Conservation (phyloP, 2,329 filamentous ascomycete genomes). For the Pseudogymnoascus sp. region DNA sequence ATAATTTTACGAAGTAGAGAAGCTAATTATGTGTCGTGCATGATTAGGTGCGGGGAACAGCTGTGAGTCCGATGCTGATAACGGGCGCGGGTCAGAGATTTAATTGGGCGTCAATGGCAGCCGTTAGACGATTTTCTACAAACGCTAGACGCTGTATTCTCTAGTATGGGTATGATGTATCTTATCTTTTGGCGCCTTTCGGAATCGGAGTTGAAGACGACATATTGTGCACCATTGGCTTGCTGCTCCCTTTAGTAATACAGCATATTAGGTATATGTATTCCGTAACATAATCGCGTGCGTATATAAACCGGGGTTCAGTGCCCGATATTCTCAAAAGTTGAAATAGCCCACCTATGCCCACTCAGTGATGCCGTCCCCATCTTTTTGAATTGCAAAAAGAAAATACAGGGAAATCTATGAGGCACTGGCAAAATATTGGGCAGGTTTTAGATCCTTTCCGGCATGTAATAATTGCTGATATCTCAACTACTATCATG, state of each 20-base stretch:
- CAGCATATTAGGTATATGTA: not conserved
- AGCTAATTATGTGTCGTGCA: constrained; percentile 3
- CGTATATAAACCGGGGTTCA: not conserved
- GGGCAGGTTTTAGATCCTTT: not conserved
- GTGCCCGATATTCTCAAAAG: not conserved
- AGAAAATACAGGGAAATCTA: not conserved
- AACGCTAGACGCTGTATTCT: not conserved
- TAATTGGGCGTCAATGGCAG: not conserved
- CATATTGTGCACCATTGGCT: not conserved
- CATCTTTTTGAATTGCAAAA: not conserved
- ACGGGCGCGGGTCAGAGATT: not conserved
- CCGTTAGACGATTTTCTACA: not conserved
- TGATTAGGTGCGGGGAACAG: constrained; percentile 1
- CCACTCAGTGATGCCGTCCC: not conserved
- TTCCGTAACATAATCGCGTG: not conserved
- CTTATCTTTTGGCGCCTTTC: not conserved
- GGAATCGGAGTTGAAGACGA: not conserved
- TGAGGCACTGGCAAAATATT: not conserved
- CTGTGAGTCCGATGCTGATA: not conserved
- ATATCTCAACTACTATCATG: not conserved
- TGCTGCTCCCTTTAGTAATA: not conserved
- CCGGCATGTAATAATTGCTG: not conserved
- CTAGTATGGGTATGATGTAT: not conserved
- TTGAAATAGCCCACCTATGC: not conserved
- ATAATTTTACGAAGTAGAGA: constrained; percentile 9